These are phyloP conservation scores for Candida boleticola DNA, from an alignment of 805 yeast species.

Conservation along the genomic window DNA sequence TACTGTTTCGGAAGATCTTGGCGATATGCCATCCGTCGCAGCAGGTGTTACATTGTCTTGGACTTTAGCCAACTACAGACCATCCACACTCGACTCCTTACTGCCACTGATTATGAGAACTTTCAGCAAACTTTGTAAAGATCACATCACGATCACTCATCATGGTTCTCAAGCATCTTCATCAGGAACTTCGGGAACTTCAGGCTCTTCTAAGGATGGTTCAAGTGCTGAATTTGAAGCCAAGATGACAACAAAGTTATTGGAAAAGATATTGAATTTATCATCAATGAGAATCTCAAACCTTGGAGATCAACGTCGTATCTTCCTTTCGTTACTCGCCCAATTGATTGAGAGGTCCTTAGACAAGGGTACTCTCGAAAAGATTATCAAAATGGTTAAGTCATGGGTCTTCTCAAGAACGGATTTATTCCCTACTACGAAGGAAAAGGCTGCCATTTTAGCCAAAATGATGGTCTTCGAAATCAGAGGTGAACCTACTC, in stretches of 20 bases:
- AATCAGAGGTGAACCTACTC: conserved; percentile 75
- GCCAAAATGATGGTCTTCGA: conserved; percentile 94
- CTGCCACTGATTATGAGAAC: conserved; percentile 81
- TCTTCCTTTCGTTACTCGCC: conserved; percentile 80
- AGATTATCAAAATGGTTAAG: conserved; percentile 74
- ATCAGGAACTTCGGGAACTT: conserved; percentile 5
- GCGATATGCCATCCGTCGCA: conserved; percentile 71
- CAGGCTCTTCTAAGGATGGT: conserved; percentile 22
- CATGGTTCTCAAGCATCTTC: conserved; percentile 34
- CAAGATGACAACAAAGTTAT: conserved; percentile 69
- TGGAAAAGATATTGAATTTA: conserved; percentile 74
- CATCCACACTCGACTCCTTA: conserved; percentile 70
- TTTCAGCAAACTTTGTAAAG: conserved; percentile 84
- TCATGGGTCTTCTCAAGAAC: conserved; percentile 85
- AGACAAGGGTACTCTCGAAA: conserved; percentile 70
- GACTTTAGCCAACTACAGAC: conserved; percentile 75
- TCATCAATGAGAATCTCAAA: conserved; percentile 77
- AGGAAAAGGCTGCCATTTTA: conserved; percentile 92
- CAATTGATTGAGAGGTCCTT: conserved; percentile 86
- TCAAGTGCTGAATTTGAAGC: conserved; percentile 65
- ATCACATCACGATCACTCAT: conserved; percentile 69
- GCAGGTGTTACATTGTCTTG: conserved; percentile 83
- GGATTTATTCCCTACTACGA: conserved; percentile 88
- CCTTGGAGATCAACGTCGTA: conserved; percentile 91
- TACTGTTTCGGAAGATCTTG: conserved; percentile 77